These are phyloP conservation scores for Ophiostoma piceae DNA, from an alignment of 2,329 filamentous ascomycete species.

Conservation along the genomic window DNA sequence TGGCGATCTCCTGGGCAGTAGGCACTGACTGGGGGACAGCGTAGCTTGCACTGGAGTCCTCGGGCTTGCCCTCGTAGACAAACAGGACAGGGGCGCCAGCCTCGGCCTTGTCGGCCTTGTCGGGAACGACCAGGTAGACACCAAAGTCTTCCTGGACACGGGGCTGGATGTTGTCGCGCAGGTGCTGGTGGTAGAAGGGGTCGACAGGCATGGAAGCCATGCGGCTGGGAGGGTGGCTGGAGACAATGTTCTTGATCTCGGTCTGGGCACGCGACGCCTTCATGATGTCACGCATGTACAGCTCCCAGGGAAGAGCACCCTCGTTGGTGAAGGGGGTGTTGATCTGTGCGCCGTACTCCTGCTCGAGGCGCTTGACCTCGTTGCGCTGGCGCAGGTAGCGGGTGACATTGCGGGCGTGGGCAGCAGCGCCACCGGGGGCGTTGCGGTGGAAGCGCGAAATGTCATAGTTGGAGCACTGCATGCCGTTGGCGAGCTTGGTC, in stretches of 20 bases:
- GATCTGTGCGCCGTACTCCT: constrained; percentile 76
- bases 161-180: constrained; percentile 59
- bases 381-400: constrained; percentile 78
- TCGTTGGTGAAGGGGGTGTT: constrained; percentile 68
- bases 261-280: constrained; percentile 70
- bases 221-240: constrained; percentile 66
- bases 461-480: constrained; percentile 80
- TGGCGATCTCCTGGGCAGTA: constrained; percentile 44
- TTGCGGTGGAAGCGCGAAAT: constrained; percentile 72
- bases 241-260: constrained; percentile 69
- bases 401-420: constrained; percentile 79
- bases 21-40: constrained; percentile 50
- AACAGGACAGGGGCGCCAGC: constrained; percentile 60
- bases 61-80: constrained; percentile 61
- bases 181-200: constrained; percentile 71
- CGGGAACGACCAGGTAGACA: constrained; percentile 68
- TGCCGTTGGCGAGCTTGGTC: constrained; percentile 80
- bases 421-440: constrained; percentile 64
- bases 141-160: constrained; percentile 63
- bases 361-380: constrained; percentile 78
- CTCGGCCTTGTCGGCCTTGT: constrained; percentile 53
- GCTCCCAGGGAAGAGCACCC: constrained; percentile 73
- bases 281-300: constrained; percentile 82
- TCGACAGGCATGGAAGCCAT: constrained; percentile 64
- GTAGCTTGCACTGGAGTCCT: constrained; percentile 43